Evolutionary conservation across 768 basidiomycete genomes (phyloP), one percentile per base, ranked within the genome.

Genomic region (Sarcodon aspratus): DNA sequence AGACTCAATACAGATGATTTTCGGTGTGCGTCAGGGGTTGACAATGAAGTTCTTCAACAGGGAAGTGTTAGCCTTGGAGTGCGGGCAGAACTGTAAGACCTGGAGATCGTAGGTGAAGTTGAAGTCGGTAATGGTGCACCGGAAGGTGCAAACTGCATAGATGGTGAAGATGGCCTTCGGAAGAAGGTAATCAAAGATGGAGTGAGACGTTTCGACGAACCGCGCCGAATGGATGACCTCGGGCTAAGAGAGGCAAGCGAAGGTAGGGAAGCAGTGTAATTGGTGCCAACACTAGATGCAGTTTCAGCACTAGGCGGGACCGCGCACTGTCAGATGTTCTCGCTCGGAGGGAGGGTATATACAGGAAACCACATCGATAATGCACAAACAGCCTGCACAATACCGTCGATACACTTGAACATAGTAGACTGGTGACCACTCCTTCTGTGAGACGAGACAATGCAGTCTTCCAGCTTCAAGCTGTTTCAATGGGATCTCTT

Each of bases 161-260:
- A 88, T 59, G 91, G 86, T 7, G 92, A 93, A 27, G 88, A 87
- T 8, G 90, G 91, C 34, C 92, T 83, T 40, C 89, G 79, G 70
- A 95, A 93, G 67, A 95, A 95, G 2, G 92, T 91, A 51, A 95
- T 95, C 11, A 88, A 87, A 31, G 89, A 92, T 1, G 92, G 91
- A 1, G 92, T 93, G 43, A 92, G 76, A 51, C 91, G 82, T 62
- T 83, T 91, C 15, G 80, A 80, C 50, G 81, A 79, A 31, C 76
- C 74, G 36, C 82, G 78, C 46, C 80, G 77, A 38, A 82, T 63
- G 12, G 85, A 86, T 13, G 79, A 73, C 15, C 80, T 71, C 33
- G 86, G 87, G 56, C 85, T 89, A 21, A 85, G 74, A 15, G 86
- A 82, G 11, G 72, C 76, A 12, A 79, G 71, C 7, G 75, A 69